Base-by-base conservation (phyloP, 2,329 filamentous ascomycete genomes). In the Aspergillus sp. region DNA sequence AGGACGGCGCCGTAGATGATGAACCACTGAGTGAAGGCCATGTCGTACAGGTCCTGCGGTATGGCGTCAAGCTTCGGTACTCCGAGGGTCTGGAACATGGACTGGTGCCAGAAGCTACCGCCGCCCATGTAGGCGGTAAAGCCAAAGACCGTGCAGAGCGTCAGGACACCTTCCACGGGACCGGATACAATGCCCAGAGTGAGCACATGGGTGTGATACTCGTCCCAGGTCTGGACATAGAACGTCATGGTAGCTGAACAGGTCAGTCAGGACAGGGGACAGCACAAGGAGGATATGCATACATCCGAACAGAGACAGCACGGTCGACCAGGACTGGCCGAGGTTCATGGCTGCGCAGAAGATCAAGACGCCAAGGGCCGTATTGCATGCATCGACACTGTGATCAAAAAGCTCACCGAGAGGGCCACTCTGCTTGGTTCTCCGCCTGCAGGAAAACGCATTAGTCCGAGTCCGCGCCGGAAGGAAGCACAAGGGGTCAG, bases 141-240 rank as follows among this genome's bases (percentile, higher is more conserved):
- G 33, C 84, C 83, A 72, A 94, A 97, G 54, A 99, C 85, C 50
- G 82, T 69, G 63, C 90, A 87, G 17, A 99, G 81, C 38, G 90
- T 91, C 44, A 97, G 75, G 51, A 99, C 87, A 47, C 94, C 94
- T 74, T 99, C 94, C 35, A 99, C 94, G 3, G 94, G 94, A 0
- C 94, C 94, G 59, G 93, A 96, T 60, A 99, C 81, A 57, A 97
- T 77, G 53, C 94, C 94, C 5, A 99, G 83, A 1, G 91, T 96
- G 45, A 99, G 82, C 3, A 92, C 94, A 73, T 96, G 92, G 47
- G 94, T 99, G 76, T 97, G 93, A 75, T 97, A 99, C 72, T 97
- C 94, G 68, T 99, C 94, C 94, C 94, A 99, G 32, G 94, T 97
- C 72, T 97, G 94, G 40, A 97, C 88, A 72, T 97, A 97, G 73